These are phyloP conservation scores for Stereum hirsutum DNA, from an alignment of 1,284 basidiomycete genomes.

Conservation along the genomic window DNA sequence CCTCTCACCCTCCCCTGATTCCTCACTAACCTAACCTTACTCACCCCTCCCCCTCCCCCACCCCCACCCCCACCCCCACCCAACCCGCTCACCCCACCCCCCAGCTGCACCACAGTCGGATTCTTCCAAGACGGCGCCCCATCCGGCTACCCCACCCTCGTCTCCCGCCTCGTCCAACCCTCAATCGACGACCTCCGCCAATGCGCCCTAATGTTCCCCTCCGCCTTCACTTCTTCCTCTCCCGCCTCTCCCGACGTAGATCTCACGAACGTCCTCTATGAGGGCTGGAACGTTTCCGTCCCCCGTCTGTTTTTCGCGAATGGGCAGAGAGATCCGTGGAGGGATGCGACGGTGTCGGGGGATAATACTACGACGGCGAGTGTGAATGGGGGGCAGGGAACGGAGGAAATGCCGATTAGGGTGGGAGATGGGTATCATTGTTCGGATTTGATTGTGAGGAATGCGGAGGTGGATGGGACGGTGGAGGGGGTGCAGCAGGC, in stretches of 20 bases:
- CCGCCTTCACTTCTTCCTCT: constrained; percentile 7
- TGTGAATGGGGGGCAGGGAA: too few species aligned
- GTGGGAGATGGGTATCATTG: constrained; percentile 57
- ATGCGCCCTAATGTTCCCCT: background rate
- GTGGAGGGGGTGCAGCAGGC: constrained; percentile 43
- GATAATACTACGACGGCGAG: constrained; percentile 26
- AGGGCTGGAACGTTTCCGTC: constrained; percentile 52
- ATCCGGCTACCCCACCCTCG: constrained; percentile 37
- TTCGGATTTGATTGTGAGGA: constrained; percentile 42
- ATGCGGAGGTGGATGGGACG: constrained; percentile 37
- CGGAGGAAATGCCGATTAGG: constrained; percentile 42
- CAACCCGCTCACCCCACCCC: too few species aligned
- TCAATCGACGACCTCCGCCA: constrained; percentile 42
- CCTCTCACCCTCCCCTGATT: background rate
- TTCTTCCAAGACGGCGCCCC: constrained; percentile 57
- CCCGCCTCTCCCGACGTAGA: constrained; percentile 25
- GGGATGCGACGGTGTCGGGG: constrained; percentile 58
- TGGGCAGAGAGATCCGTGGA: constrained; percentile 66
- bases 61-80: too few species aligned
- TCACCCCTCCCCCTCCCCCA: background rate
- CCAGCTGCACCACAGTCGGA: constrained; percentile 62
- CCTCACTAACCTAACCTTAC: background rate
- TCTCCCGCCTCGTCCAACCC: constrained; percentile 52
- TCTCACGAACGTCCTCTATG: constrained; percentile 39
- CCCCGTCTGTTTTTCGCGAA: constrained; percentile 62